Conservation (phyloP, 208 protist genomes). For the Crithidia fasciculata region DNA sequence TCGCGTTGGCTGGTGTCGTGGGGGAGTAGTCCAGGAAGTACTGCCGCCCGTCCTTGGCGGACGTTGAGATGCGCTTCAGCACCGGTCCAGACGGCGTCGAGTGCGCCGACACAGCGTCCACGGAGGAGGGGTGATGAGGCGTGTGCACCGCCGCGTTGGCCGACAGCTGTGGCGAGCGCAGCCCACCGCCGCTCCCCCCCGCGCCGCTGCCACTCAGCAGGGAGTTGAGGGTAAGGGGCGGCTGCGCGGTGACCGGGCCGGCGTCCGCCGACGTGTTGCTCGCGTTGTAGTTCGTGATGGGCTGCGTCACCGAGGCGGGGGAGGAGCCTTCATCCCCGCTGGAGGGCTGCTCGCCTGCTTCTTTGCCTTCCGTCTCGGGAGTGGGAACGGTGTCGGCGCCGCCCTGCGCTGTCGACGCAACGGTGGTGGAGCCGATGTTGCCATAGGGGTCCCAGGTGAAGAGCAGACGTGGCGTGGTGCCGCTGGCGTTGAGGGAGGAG, state of each 20-base stretch:
- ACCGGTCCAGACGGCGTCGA: constrained; percentile 32
- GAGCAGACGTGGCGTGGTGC: constrained; percentile 27
- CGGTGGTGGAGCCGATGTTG: constrained; percentile 1
- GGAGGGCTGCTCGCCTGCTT: constrained; percentile 16
- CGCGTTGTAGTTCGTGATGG: background rate
- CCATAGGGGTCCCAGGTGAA: constrained; percentile 40
- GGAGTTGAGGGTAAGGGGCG: constrained; percentile 24
- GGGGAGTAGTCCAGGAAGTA: constrained; percentile 48
- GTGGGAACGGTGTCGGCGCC: no score
- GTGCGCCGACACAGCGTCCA: constrained; percentile 18
- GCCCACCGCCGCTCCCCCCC: background rate
- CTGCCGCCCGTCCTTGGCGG: constrained; percentile 38
- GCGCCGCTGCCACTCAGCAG: constrained; percentile 5
- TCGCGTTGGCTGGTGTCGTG: constrained; percentile 11
- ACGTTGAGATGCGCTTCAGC: constrained; percentile 34
- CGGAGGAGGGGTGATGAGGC: constrained; percentile 7
- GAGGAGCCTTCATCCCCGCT: constrained; percentile 27
- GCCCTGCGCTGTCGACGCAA: background rate
- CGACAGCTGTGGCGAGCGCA: constrained; percentile 16
- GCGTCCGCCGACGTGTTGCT: background rate
- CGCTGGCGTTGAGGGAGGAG: constrained; percentile 12
- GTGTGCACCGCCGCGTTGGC: constrained; percentile 9
- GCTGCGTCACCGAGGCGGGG: constrained; percentile 20
- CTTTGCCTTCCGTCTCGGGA: background rate
- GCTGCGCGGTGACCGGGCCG: constrained; percentile 3